Evolutionary conservation across 2,329 filamentous ascomycete species (phyloP), one percentile per base, ranked within the genome.

Genomic region (Bipolaris gigantea): DNA sequence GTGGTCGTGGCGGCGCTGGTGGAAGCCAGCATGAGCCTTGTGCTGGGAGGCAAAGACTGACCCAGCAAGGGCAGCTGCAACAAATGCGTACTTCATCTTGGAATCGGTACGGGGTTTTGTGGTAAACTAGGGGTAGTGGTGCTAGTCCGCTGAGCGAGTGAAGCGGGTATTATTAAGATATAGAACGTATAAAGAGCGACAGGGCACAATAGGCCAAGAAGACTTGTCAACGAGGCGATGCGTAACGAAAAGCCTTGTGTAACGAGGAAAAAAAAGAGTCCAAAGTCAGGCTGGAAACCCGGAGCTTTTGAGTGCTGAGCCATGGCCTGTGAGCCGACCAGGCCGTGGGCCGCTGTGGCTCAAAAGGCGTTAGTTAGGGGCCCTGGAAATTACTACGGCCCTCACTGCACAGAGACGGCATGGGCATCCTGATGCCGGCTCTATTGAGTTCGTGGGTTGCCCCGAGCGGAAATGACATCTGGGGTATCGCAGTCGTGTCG

Each of bases 61-160:
- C 50, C 79, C 77, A 65, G 78, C 77, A 60, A 81, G 73, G 43
- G 79, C 80, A 75, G 87, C 83, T 67, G 85, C 83, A 65, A 89
- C 76, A 70, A 89, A 74, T 71, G 82, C 81, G 71, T 82, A 85
- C 88, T 89, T 94, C 90, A 94, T 94, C 38, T 72, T 88, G 79
- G 73, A 39, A 65, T 64, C 73, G 66, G 65, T 72, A 71, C 64
- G 64, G 66, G 54, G 55, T 61, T 65, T 63, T 64, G 62, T 55
- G 49, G 57, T 52, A 61, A 46, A 46, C 45, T 54, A 54, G 54
- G 50, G 57, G 56, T 43, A 60, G 51, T 64, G 47, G 48, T 54
- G 86, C 89, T 80, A 34, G 86, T 84, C 89, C 89, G 89, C 89
- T 92, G 79, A 92, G 91, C 76, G 89, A 90, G 86, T 90, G 88